These are phyloP conservation scores for Fusarium denticulatum DNA, from an alignment of 2,329 filamentous ascomycete genomes.

Conservation along the genomic window DNA sequence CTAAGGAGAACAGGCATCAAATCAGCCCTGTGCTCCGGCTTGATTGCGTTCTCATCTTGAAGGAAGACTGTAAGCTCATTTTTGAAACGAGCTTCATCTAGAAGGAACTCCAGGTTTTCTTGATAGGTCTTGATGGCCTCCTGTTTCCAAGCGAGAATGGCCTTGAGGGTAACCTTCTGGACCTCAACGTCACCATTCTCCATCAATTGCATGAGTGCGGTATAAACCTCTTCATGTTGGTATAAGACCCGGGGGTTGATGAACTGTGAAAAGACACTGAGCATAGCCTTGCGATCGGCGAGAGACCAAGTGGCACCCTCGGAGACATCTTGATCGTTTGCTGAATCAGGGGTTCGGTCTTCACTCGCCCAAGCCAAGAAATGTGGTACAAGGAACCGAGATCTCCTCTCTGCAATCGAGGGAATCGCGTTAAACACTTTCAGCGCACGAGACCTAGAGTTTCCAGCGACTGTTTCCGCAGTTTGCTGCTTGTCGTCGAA, in stretches of 20 bases:
- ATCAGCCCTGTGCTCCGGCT: constrained; percentile 74
- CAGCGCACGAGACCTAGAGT: constrained; percentile 80
- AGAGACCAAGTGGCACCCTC: constrained; percentile 69
- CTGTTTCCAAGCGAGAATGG: constrained; percentile 89
- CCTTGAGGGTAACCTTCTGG: constrained; percentile 85
- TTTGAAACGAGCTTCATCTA: constrained; percentile 91
- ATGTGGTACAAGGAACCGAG: constrained; percentile 84
- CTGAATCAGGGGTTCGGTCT: constrained; percentile 51
- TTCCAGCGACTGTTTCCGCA: constrained; percentile 60
- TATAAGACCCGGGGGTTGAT: constrained; percentile 86
- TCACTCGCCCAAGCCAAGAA: constrained; percentile 82
- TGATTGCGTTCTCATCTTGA: constrained; percentile 77
- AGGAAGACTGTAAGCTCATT: constrained; percentile 94
- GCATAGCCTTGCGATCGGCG: constrained; percentile 83
- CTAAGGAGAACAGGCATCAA: constrained; percentile 89
- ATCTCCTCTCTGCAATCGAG: constrained; percentile 83
- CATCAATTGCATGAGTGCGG: constrained; percentile 77
- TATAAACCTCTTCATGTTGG: constrained; percentile 78
- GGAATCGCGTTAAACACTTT: constrained; percentile 80
- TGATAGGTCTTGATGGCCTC: constrained; percentile 79
- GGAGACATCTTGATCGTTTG: constrained; percentile 48
- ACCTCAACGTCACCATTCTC: constrained; percentile 91
- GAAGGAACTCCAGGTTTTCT: constrained; percentile 84
- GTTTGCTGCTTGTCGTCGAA: constrained; percentile 73
- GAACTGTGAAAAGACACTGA: constrained; percentile 85